Percentiles rank a stretch among this genome's conserved stretches.
phyloP scores from a whole-genome alignment of 768 basidiomycete species.

The Suillus decipiens region DNA sequence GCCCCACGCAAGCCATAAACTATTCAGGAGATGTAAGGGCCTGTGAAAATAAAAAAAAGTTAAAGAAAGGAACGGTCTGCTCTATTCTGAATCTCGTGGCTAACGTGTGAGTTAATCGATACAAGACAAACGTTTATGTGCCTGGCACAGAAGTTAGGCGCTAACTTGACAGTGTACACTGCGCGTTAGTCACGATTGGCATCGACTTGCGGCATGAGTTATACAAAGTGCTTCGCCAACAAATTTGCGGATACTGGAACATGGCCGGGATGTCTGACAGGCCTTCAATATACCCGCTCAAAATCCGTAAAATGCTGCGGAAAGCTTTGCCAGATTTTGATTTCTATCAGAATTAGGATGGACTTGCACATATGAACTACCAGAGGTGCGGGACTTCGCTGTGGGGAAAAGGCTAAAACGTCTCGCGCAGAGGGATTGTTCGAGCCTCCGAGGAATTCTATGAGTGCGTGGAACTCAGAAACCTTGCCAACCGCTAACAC shows the following conservation, averaged over 20 bases:
- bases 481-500: slow-evolving; percentile 88
- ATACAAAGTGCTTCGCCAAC: background rate
- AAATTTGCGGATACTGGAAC: slow-evolving; percentile 21
- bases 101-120: background rate
- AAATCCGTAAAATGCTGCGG: slow-evolving; percentile 95
- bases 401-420: too few species aligned
- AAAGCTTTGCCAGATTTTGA: slow-evolving; percentile 97
- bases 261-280: slow-evolving; percentile 66
- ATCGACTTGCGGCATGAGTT: background rate
- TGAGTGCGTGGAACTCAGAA: slow-evolving; percentile 91
- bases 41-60: background rate
- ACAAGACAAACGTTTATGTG: background rate
- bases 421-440: background rate
- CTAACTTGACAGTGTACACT: background rate
- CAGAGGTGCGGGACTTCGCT: slow-evolving; percentile 92
- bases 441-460: slow-evolving; percentile 87
- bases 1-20: background rate
- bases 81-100: background rate
- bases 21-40: background rate
- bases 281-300: slow-evolving; percentile 41
- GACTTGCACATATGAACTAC: slow-evolving; percentile 82
- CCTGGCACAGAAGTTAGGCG: background rate
- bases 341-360: slow-evolving; percentile 71
- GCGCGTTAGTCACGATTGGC: background rate
- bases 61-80: background rate